Conservation (phyloP, 2,329 filamentous ascomycete species). For the Aspergillus amoenus region DNA sequence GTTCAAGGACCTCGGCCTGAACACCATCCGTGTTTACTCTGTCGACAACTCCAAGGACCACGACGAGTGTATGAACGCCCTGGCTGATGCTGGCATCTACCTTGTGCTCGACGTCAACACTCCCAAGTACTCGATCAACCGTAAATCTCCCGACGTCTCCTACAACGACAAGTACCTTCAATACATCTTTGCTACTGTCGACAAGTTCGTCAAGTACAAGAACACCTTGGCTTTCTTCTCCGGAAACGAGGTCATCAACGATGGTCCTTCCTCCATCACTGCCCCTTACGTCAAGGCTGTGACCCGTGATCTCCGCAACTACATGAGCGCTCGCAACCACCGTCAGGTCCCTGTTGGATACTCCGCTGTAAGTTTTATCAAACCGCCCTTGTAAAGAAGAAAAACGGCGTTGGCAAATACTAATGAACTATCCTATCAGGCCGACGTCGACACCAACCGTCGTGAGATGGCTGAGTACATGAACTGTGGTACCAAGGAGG, state of each 20-base stretch:
- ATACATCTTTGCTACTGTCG: slow-evolving; percentile 82
- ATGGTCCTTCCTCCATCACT: slow-evolving; percentile 61
- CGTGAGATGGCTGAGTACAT: slow-evolving; percentile 86
- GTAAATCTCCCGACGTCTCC: slow-evolving; percentile 66
- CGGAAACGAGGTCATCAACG: slow-evolving; percentile 78
- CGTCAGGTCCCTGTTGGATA: slow-evolving; percentile 73
- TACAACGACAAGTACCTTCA: slow-evolving; percentile 88
- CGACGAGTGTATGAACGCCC: slow-evolving; percentile 77
- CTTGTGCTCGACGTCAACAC: slow-evolving; percentile 89
- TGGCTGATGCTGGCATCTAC: slow-evolving; percentile 86
- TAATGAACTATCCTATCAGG: slow-evolving; percentile 35
- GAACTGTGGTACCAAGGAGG: slow-evolving; percentile 85
- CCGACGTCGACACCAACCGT: slow-evolving; percentile 82
- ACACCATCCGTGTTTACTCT: slow-evolving; percentile 89
- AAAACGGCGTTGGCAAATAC: neutral
- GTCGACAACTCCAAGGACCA: slow-evolving; percentile 83
- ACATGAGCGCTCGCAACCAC: slow-evolving; percentile 61
- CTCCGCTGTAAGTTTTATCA: slow-evolving; percentile 45
- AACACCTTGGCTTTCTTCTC: slow-evolving; percentile 89
- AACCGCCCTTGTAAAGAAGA: neutral
- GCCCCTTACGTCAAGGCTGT: slow-evolving; percentile 77
- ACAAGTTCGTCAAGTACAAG: slow-evolving; percentile 76
- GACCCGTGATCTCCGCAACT: slow-evolving; percentile 74
- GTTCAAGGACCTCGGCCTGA: slow-evolving; percentile 84
- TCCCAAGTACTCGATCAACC: slow-evolving; percentile 86